Evolutionary conservation across 371 early-diverging fungal genomes (phyloP), one percentile per base, ranked within the genome.

Genomic region (Capillidium rhysosporum): DNA sequence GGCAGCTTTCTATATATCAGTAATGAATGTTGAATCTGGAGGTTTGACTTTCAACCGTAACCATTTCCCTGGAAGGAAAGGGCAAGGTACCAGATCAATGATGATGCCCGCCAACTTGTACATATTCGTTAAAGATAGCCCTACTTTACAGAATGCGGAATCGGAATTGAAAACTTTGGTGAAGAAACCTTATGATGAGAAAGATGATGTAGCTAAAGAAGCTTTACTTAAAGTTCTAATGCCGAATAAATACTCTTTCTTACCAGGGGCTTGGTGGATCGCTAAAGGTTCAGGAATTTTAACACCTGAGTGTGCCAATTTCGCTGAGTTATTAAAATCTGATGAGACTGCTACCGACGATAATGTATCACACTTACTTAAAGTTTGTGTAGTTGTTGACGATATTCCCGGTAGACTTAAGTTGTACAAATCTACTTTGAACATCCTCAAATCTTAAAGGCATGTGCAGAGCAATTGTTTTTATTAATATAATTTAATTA

Each of bases 221-320:
- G 7, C 14, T 12, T 4, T 38, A 16, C 41, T 52, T 2, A 38
- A 52, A 4, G 8, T 40, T 18, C 34, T 52, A 23, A 52, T 40
- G 41, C 38, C 39, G 10, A n/a, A 52, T 38, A 20, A 52, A 24
- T 41, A 40, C 18, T 39, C 40, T 2, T 52, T 52, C 41, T 14
- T 52, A n/a, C 39, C 52, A 26, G 41, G 52, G 14, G 52, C 52
- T 29, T 52, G 52, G 52, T 52, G 52, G 52, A 52, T 52, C 24
- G 41, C 26, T 26, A 21, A 40, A 28, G 41, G 52, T 14, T 30
- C 40, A 10, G 52, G 28, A 41, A 12, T 26, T 4, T 3, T 18
- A 2, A 10, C 14, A 9, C 48, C 10, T 3, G 30, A 29, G 1
- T 47, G 48, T 29, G 25, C 10, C 16, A n/a, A 23, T 29, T 47